These are phyloP conservation scores for Gentiana straminea DNA, from an alignment of 257 asterid species.

Conservation along the genomic window DNA sequence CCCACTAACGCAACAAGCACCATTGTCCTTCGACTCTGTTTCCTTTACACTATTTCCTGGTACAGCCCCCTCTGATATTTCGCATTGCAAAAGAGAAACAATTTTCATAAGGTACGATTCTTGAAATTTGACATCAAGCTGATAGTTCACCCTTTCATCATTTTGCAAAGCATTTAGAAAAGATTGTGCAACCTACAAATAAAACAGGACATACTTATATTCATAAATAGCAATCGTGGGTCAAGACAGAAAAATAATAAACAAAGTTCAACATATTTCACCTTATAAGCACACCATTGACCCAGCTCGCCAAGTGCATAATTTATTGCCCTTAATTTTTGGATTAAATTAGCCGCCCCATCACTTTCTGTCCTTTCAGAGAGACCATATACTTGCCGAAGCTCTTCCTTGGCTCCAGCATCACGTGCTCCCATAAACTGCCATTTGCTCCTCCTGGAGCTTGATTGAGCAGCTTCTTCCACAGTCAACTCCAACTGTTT, in stretches of 20 bases:
- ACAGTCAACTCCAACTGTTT: constrained; percentile 87
- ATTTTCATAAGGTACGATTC: constrained; percentile 78
- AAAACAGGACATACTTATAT: neutral
- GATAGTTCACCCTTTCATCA: constrained; percentile 94
- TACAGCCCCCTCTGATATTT: constrained; percentile 84
- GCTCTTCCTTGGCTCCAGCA: constrained; percentile 94
- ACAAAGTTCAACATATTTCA: constrained; percentile 12
- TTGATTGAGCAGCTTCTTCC: constrained; percentile 90
- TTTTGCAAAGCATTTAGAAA: constrained; percentile 86
- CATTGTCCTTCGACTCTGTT: constrained; percentile 19
- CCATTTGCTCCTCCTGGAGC: constrained; percentile 97
- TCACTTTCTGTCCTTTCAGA: constrained; percentile 99
- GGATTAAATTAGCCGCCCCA: constrained; percentile 95
- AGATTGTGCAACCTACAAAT: constrained; percentile 76
- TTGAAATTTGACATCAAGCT: constrained; percentile 97
- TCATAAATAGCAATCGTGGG: neutral
- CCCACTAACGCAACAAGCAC: constrained; percentile 24
- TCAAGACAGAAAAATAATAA: neutral
- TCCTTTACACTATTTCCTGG: constrained; percentile 36
- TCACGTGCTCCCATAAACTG: constrained; percentile 99
- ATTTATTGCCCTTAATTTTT: constrained; percentile 91
- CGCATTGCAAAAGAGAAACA: constrained; percentile 85
- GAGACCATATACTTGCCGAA: constrained; percentile 94
- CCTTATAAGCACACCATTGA: constrained; percentile 99
- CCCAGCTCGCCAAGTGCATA: constrained; percentile 98